Evolutionary conservation across 306 rosid species (phyloP).

Genomic region (Lathyrus aphaca): DNA sequence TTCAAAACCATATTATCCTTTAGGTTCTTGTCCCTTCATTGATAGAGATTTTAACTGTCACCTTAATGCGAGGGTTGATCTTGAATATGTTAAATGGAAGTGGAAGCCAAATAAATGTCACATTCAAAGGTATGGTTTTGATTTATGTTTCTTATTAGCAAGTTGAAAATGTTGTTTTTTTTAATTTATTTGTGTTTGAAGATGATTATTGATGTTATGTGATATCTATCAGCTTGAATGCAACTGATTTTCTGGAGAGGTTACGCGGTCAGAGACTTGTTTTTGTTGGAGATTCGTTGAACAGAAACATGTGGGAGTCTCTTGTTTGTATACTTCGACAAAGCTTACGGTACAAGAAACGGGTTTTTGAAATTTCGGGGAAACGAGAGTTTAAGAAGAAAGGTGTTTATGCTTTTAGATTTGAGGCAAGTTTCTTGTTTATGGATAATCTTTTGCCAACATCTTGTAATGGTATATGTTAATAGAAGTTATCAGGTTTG

Average conservation of each 20-base stretch:
- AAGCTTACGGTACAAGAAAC: slow-evolving; percentile 55
- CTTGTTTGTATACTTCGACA: slow-evolving; percentile 82
- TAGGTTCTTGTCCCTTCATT: slow-evolving; percentile 79
- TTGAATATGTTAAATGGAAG: slow-evolving; percentile 75
- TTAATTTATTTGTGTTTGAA: slow-evolving; percentile 5
- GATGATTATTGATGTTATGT: slow-evolving; percentile 14
- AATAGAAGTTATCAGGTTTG: slow-evolving; percentile 19
- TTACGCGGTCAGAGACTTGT: slow-evolving; percentile 74
- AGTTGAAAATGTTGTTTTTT: neutral
- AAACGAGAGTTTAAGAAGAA: slow-evolving; percentile 79
- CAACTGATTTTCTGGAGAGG: slow-evolving; percentile 82
- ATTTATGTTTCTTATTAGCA: neutral
- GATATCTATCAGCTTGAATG: slow-evolving; percentile 66
- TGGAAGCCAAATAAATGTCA: slow-evolving; percentile 89
- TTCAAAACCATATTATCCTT: slow-evolving; percentile 79
- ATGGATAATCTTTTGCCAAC: neutral
- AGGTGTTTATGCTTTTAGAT: slow-evolving; percentile 78
- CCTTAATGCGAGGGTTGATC: slow-evolving; percentile 70
- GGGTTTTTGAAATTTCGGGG: slow-evolving; percentile 80
- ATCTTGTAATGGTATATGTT: slow-evolving; percentile 24
- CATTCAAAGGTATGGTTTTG: slow-evolving; percentile 69
- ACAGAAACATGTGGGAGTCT: slow-evolving; percentile 98
- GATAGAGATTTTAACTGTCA: slow-evolving; percentile 79
- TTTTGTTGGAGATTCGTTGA: slow-evolving; percentile 94
- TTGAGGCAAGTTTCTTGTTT: slow-evolving; percentile 70